phyloP scores from a whole-genome alignment of 495 filamentous ascomycete genomes.

The Trichoderma virens region DNA sequence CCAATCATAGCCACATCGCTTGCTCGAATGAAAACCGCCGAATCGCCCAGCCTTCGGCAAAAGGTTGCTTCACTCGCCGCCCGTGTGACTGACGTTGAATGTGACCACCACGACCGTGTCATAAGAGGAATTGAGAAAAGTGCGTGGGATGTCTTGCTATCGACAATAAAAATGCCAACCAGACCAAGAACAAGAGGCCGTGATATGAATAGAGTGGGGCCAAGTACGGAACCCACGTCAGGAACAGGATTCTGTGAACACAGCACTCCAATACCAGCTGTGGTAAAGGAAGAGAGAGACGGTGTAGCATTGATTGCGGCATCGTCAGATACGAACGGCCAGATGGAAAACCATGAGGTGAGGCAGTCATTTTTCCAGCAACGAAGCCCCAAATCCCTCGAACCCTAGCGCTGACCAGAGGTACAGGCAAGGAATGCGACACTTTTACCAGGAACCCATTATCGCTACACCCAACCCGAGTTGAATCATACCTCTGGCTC shows the following conservation, averaged over 20 bases:
- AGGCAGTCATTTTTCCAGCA: neutral
- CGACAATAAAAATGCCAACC: neutral
- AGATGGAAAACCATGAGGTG: neutral
- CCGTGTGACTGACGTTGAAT: neutral
- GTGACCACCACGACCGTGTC: neutral
- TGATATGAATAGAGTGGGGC: neutral
- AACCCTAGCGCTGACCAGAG: neutral
- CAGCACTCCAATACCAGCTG: neutral
- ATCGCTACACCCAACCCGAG: neutral
- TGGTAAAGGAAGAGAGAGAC: neutral
- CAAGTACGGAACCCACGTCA: too few relatives aligned
- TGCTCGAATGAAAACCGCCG: slow-evolving; percentile 8
- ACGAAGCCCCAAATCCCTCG: neutral
- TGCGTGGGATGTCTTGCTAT: neutral
- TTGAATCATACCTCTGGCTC: neutral
- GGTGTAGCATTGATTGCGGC: too few relatives aligned
- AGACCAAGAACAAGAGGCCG: neutral
- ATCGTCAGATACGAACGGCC: neutral
- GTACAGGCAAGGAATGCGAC: neutral
- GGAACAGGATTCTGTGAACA: neutral
- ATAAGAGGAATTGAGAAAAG: neutral
- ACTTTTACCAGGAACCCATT: neutral
- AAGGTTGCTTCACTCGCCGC: neutral
- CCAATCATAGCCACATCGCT: slow-evolving; percentile 1
- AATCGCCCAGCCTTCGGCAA: slow-evolving; percentile 3